Conservation (phyloP, 768 basidiomycete genomes). For the Pleurotus eryngii region DNA sequence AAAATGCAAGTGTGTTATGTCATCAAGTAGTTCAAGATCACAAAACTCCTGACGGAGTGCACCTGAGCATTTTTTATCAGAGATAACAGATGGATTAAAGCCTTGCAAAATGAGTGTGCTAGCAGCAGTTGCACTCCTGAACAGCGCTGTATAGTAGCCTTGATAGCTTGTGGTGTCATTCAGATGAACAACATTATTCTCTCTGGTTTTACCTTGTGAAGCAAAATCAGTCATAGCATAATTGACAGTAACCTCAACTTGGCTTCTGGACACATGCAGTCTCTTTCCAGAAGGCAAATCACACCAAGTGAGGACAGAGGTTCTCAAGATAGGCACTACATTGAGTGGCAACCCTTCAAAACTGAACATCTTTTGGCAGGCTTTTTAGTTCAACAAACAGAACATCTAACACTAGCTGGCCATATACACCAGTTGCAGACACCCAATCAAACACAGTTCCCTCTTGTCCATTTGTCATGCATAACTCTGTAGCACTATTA, state of each 20-base stretch:
- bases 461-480: constrained; percentile 16
- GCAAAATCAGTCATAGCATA: constrained; percentile 33
- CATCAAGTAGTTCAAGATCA: constrained; percentile 31
- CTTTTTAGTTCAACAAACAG: constrained; percentile 13
- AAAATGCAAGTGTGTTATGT: constrained; percentile 25
- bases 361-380: constrained; percentile 6
- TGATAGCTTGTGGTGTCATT: constrained; percentile 19
- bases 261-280: constrained; percentile 15
- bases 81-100: constrained; percentile 21
- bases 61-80: constrained; percentile 12
- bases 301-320: constrained; percentile 5
- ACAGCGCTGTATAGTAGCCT: constrained; percentile 28
- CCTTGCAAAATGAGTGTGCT: constrained; percentile 24
- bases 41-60: constrained; percentile 23
- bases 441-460: constrained; percentile 8
- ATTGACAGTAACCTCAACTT: constrained; percentile 23
- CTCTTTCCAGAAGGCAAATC: constrained; percentile 11
- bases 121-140: constrained; percentile 16
- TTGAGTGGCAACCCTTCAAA: constrained; percentile 13
- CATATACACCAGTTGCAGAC: not conserved
- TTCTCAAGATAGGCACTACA: constrained; percentile 17
- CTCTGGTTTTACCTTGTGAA: constrained; percentile 28
- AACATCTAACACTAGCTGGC: constrained; percentile 8
- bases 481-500: constrained; percentile 28
- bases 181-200: constrained; percentile 23